Percentiles rank a stretch among this genome's conserved stretches.
Conservation (phyloP, 306 rosid species). For the Astragalus glycyphyllos region DNA sequence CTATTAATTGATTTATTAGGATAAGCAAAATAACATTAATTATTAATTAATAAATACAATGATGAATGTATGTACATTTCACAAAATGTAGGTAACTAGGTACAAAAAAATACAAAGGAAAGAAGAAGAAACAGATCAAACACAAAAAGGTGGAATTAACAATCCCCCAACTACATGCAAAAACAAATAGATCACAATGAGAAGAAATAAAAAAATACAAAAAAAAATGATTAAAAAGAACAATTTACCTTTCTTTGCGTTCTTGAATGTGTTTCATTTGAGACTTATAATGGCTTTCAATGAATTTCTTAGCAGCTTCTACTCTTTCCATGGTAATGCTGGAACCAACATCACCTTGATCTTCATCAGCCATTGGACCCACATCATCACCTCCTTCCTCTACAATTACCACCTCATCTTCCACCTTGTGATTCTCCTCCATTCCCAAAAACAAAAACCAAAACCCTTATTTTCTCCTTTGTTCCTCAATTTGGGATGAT, state of each 20-base stretch:
- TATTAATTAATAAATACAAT: too few species aligned
- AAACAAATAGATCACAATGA: constrained; percentile 11
- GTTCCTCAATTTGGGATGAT: constrained; percentile 46
- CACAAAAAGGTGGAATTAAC: neutral
- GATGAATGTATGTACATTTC: neutral
- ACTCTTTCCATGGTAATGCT: constrained; percentile 89
- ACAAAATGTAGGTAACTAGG: neutral
- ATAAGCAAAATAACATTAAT: constrained; percentile 11
- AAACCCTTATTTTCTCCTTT: constrained; percentile 30
- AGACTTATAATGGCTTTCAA: constrained; percentile 82
- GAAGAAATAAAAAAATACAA: neutral
- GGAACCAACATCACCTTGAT: constrained; percentile 56
- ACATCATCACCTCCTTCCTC: constrained; percentile 17
- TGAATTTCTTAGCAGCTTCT: constrained; percentile 88
- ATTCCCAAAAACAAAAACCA: constrained; percentile 30
- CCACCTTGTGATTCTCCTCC: constrained; percentile 58
- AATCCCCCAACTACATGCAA: constrained; percentile 33
- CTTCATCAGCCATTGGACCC: constrained; percentile 38
- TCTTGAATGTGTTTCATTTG: constrained; percentile 77
- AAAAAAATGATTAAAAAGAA: too few species aligned
- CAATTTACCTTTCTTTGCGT: constrained; percentile 78
- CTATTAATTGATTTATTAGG: neutral
- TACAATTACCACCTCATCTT: neutral
- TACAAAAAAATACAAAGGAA: neutral
- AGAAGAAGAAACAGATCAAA: neutral